A percentile compares a stretch with the other conserved stretches of the same genome.
These are phyloP conservation scores for Ormosia emarginata DNA, from an alignment of 306 rosid genomes.

Conservation along the genomic window DNA sequence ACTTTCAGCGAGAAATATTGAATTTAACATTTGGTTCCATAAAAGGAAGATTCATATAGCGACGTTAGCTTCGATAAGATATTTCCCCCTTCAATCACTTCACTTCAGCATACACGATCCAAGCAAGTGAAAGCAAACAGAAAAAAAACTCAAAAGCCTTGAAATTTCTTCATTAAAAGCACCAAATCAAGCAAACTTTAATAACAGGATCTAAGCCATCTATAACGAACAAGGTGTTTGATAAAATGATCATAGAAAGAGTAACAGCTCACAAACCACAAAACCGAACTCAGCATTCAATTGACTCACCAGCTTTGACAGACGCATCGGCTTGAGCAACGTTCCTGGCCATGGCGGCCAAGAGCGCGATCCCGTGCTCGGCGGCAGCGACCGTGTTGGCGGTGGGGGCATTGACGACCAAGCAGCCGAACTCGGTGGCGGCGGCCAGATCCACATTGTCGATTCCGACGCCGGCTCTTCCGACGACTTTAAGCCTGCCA, in stretches of 20 bases:
- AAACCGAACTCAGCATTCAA: neutral
- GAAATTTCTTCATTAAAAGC: neutral
- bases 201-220: neutral
- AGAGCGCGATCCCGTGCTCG: conserved; percentile 91
- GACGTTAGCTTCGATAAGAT: neutral
- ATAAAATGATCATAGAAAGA: conserved; percentile 14
- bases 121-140: neutral
- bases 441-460: conserved; percentile 99
- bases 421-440: conserved; percentile 94
- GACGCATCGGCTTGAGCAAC: conserved; percentile 97
- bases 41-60: neutral
- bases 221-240: neutral
- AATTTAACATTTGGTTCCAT: neutral
- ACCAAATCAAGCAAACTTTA: neutral
- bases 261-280: neutral
- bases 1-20: neutral
- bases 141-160: neutral
- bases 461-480: conserved; percentile 96
- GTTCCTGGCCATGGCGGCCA: conserved; percentile 94
- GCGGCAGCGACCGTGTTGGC: conserved; percentile 98
- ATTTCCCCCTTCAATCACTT: neutral
- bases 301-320: conserved; percentile 71
- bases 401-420: conserved; percentile 96
- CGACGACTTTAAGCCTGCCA: conserved; percentile 93
- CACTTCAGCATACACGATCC: neutral